Evolutionary conservation across 108 stramenopile genomes (phyloP).

Genomic region (Cyclotella kingstonii): DNA sequence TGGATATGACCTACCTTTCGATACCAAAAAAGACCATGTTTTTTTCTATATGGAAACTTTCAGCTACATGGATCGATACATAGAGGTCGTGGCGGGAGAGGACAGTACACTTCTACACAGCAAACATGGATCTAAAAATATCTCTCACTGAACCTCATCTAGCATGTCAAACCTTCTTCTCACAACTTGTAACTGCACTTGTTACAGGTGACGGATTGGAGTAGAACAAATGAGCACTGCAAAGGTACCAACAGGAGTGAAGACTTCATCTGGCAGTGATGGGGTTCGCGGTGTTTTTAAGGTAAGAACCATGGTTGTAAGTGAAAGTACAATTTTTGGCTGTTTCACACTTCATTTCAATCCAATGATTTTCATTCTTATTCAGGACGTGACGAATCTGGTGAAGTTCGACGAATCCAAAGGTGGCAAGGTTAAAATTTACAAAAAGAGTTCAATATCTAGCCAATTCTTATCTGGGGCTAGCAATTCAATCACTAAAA

Average conservation of each 20-base stretch:
- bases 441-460: neutral
- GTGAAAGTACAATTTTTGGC: neutral
- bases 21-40: no score
- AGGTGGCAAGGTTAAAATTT: constrained; percentile 5
- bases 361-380: neutral
- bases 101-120: no score
- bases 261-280: neutral
- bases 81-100: no score
- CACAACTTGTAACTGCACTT: no score
- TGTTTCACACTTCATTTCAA: neutral
- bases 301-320: constrained; percentile 1
- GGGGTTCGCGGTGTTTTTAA: constrained; percentile 13
- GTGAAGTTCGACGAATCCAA: constrained; percentile 9
- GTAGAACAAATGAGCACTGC: neutral
- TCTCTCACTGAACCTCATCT: no score
- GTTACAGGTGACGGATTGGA: no score
- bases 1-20: no score
- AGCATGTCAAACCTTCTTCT: no score
- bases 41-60: no score
- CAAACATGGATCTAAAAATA: no score
- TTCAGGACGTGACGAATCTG: constrained; percentile 34
- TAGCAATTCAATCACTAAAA: neutral
- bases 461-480: neutral
- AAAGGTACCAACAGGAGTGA: neutral
- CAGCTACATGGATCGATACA: no score